phyloP scores from a whole-genome alignment of 345 rosid species.

The Citrus mangshanensis region DNA sequence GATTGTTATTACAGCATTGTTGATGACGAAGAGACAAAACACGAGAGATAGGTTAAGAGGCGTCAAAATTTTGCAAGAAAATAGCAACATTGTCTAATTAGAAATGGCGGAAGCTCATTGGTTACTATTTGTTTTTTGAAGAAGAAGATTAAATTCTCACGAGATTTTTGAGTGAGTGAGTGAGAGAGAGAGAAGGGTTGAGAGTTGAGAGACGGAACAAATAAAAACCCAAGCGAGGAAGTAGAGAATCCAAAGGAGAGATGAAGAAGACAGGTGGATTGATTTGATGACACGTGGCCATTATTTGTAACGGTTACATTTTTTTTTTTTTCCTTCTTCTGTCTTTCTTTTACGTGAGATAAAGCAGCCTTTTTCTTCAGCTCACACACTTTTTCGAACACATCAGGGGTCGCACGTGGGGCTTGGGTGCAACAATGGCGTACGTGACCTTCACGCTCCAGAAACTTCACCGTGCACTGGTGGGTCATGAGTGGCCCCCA shows the following conservation, averaged over 20 bases:
- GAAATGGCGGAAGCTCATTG: slow-evolving; percentile 30
- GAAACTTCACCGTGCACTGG: neutral
- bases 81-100: slow-evolving; percentile 34
- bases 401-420: neutral
- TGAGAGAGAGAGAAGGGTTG: slow-evolving; percentile 10
- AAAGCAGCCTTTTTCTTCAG: neutral
- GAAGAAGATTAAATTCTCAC: slow-evolving; percentile 28
- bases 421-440: neutral
- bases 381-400: neutral
- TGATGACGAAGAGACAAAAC: slow-evolving; percentile 34
- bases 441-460: slow-evolving; percentile 1
- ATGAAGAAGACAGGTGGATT: slow-evolving; percentile 58
- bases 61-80: slow-evolving; percentile 22
- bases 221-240: slow-evolving; percentile 6
- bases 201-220: slow-evolving; percentile 19
- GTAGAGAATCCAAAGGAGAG: slow-evolving; percentile 33
- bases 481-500: neutral
- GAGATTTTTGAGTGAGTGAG: slow-evolving; percentile 17
- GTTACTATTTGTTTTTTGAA: slow-evolving; percentile 6
- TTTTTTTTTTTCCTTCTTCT: slow-evolving; percentile 6
- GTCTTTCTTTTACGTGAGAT: neutral
- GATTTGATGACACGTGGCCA: slow-evolving; percentile 48
- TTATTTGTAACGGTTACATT: slow-evolving; percentile 31
- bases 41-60: slow-evolving; percentile 24
- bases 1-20: slow-evolving; percentile 14